Conservation (phyloP, 169 alveolate genomes). For the Pseudocohnilembus persalinus region DNA sequence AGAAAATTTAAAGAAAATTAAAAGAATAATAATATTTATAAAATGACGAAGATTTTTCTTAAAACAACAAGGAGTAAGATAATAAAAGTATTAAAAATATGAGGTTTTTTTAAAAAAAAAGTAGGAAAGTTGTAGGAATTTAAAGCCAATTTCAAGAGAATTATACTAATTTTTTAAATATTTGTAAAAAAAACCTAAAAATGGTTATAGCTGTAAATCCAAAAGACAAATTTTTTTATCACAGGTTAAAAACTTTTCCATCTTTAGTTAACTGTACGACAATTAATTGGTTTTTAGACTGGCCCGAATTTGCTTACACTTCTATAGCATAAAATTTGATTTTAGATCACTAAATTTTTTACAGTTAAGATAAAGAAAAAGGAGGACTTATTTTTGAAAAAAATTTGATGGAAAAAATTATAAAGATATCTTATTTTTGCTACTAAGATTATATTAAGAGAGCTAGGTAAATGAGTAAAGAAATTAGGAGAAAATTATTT, state of each 20-base stretch:
- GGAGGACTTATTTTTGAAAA: background rate
- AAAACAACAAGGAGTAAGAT: background rate
- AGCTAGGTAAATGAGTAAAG: background rate
- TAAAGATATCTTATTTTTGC: background rate
- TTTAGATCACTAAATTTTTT: background rate
- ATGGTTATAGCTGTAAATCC: conserved; percentile 81
- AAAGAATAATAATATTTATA: background rate
- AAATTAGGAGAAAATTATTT: no score
- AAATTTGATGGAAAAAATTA: background rate
- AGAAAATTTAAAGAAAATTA: background rate
- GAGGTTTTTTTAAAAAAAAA: no score
- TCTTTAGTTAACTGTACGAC: conserved; percentile 83
- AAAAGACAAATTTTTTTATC: conserved; percentile 81
- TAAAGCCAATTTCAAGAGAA: conserved; percentile 43
- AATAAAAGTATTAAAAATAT: no score
- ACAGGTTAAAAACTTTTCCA: conserved; percentile 83
- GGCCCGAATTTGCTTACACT: conserved; percentile 85
- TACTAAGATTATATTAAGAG: background rate
- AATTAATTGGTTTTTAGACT: conserved; percentile 83
- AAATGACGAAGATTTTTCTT: no score
- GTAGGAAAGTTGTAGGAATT: background rate
- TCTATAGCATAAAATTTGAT: background rate
- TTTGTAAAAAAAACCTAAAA: conserved; percentile 68
- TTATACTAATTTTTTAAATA: conserved; percentile 62
- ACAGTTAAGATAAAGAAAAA: background rate